Evolutionary conservation across 2,329 filamentous ascomycete species (phyloP).

Genomic region (Decorospora gaudefroyi): DNA sequence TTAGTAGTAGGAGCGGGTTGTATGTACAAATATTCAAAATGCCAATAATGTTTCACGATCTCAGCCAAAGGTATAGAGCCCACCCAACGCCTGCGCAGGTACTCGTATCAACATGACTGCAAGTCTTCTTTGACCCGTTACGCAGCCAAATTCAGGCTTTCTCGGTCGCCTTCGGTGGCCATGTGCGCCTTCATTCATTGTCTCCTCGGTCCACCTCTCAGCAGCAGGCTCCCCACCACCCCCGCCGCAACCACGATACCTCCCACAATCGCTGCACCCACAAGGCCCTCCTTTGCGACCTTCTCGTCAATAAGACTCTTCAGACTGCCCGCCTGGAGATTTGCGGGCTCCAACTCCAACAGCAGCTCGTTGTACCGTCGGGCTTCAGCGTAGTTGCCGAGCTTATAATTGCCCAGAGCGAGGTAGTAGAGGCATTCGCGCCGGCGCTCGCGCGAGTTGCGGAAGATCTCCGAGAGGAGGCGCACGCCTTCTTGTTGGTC

Average conservation of each 20-base stretch:
- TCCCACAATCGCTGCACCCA: conserved; percentile 93
- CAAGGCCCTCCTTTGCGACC: conserved; percentile 88
- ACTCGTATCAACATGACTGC: conserved; percentile 8
- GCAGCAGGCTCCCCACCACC: conserved; percentile 84
- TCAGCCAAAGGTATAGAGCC: conserved; percentile 26
- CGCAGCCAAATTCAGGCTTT: not conserved
- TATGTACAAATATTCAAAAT: conserved; percentile 16
- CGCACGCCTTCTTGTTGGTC: conserved; percentile 96
- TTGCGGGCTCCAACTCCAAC: conserved; percentile 86
- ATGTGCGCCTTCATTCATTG: conserved; percentile 43
- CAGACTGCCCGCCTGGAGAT: conserved; percentile 87
- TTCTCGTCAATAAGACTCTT: conserved; percentile 90
- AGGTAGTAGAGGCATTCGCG: conserved; percentile 99
- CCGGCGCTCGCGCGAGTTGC: conserved; percentile 85
- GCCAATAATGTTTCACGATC: conserved; percentile 13
- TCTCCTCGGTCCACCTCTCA: conserved; percentile 70
- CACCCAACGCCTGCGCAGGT: conserved; percentile 37
- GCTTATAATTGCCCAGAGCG: conserved; percentile 95
- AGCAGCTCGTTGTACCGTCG: conserved; percentile 92
- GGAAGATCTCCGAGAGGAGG: conserved; percentile 95
- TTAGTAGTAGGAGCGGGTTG: conserved; percentile 2
- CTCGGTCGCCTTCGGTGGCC: not conserved
- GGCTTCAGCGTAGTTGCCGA: conserved; percentile 95
- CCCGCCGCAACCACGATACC: conserved; percentile 91
- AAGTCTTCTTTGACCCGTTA: not conserved